Evolutionary conservation across 1,284 basidiomycete species (phyloP).

Genomic region (Ceratobasidium sp.): DNA sequence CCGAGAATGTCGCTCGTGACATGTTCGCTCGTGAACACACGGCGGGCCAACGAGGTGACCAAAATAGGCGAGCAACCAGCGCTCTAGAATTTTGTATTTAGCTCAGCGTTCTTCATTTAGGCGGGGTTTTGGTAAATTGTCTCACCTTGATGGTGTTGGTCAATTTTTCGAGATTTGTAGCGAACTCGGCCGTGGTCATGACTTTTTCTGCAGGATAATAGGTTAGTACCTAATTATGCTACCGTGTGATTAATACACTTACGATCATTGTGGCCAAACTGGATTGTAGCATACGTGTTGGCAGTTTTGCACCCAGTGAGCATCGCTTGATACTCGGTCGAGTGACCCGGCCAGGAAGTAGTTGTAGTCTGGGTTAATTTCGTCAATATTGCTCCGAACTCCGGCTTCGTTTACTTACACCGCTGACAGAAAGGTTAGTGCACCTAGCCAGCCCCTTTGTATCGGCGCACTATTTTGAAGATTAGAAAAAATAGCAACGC

Average conservation of each 20-base stretch:
- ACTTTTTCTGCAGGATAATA: slow-evolving; percentile 19
- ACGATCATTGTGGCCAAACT: slow-evolving; percentile 40
- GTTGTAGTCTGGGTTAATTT: slow-evolving; percentile 29
- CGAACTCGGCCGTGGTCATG: slow-evolving; percentile 34
- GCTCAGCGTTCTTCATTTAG: neutral
- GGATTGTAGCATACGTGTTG: slow-evolving; percentile 33
- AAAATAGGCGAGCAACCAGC: slow-evolving; percentile 39
- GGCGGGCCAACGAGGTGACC: slow-evolving; percentile 32
- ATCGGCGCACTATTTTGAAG: slow-evolving; percentile 26
- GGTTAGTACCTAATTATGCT: neutral
- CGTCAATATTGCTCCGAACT: neutral
- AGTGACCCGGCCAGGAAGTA: slow-evolving; percentile 29
- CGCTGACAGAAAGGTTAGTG: slow-evolving; percentile 43
- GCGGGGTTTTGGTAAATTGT: neutral
- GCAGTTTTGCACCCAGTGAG: slow-evolving; percentile 42
- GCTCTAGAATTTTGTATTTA: neutral
- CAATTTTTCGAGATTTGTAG: slow-evolving; percentile 35
- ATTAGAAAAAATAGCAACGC: neutral
- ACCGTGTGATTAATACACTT: neutral
- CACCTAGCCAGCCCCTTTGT: slow-evolving; percentile 38
- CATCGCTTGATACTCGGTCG: slow-evolving; percentile 42
- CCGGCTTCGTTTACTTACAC: neutral
- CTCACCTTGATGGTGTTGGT: slow-evolving; percentile 41
- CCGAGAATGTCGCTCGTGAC: slow-evolving; percentile 37
- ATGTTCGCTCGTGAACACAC: slow-evolving; percentile 39